These are phyloP conservation scores for Suhomyces canberraensis DNA, from an alignment of 805 yeast species.

Conservation along the genomic window DNA sequence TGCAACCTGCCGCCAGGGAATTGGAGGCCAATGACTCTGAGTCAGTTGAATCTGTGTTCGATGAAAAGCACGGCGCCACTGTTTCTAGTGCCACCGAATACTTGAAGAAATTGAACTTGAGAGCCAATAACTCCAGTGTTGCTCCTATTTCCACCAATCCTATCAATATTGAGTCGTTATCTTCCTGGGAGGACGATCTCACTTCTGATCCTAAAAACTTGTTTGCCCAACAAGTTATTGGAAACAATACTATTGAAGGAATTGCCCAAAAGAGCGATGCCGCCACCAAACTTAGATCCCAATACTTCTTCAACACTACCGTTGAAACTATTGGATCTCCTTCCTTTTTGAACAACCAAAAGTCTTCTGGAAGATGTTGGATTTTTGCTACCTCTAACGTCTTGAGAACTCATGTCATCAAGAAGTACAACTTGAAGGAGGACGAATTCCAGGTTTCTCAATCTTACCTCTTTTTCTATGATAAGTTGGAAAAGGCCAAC, in stretches of 20 bases:
- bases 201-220: slow-evolving; percentile 46
- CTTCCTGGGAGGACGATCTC: slow-evolving; percentile 45
- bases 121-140: slow-evolving; percentile 1
- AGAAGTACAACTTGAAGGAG: slow-evolving; percentile 51
- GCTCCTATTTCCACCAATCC: slow-evolving; percentile 15
- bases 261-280: slow-evolving; percentile 37
- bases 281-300: slow-evolving; percentile 19
- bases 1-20: neutral
- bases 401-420: slow-evolving; percentile 60
- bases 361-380: slow-evolving; percentile 83
- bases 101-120: slow-evolving; percentile 15
- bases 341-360: slow-evolving; percentile 51
- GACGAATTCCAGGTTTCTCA: slow-evolving; percentile 71
- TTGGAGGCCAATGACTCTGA: neutral
- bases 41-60: slow-evolving; percentile 1
- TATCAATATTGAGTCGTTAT: slow-evolving; percentile 7
- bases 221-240: slow-evolving; percentile 53
- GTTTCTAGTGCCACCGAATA: slow-evolving; percentile 4
- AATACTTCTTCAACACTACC: slow-evolving; percentile 35
- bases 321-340: slow-evolving; percentile 38
- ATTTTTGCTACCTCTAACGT: slow-evolving; percentile 80
- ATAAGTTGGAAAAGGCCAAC: slow-evolving; percentile 81
- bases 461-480: slow-evolving; percentile 77
- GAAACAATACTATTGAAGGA: slow-evolving; percentile 43
- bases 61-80: slow-evolving; percentile 9